Percentiles rank a stretch among this genome's conserved stretches.
These are phyloP conservation scores for Fusarium cyanostomum DNA, from an alignment of 2,329 filamentous ascomycete species.

Conservation along the genomic window DNA sequence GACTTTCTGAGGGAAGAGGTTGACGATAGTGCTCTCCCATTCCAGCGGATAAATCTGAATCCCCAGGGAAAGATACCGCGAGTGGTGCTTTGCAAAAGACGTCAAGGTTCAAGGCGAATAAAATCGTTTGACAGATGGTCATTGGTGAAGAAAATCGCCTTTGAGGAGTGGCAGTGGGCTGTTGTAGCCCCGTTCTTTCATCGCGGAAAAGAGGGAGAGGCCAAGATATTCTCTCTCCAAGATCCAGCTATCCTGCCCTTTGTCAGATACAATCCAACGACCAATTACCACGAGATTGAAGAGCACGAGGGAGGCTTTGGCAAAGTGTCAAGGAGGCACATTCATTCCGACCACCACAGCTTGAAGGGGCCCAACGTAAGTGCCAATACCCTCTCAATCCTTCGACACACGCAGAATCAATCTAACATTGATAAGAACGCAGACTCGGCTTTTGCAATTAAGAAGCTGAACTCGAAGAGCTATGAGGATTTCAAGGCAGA, in stretches of 20 bases:
- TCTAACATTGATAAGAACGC: background rate
- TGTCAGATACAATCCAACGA: background rate
- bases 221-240: background rate
- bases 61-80: too few relatives aligned
- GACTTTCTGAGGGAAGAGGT: background rate
- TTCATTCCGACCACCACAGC: constrained; percentile 3
- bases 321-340: constrained; percentile 4
- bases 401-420: background rate
- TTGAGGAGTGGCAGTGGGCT: constrained; percentile 14
- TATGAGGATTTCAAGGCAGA: constrained; percentile 4
- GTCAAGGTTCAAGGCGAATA: background rate
- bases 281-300: background rate
- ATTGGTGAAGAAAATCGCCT: background rate
- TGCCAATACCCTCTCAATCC: background rate
- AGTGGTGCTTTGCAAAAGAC: background rate
- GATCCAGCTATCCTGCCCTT: background rate
- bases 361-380: background rate
- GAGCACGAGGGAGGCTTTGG: constrained; percentile 1
- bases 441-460: background rate
- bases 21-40: constrained; percentile 1
- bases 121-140: background rate
- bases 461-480: constrained; percentile 1
- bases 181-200: constrained; percentile 7
- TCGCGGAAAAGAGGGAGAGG: background rate
- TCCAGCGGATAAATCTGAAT: background rate